phyloP scores from a whole-genome alignment of 257 asterid species.

The Paulownia fortunei region DNA sequence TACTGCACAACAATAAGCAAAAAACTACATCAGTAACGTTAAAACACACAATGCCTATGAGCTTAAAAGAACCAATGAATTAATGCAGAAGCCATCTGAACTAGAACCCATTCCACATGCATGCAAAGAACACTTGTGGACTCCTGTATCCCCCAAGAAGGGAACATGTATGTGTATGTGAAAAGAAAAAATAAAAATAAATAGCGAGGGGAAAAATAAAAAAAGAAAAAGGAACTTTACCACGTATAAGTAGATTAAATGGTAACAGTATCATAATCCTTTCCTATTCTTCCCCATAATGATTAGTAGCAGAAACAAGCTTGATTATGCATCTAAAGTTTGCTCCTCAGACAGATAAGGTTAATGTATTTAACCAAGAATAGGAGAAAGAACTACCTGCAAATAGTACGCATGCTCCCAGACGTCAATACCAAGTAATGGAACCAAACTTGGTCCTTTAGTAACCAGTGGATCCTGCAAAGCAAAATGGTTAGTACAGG shows the following conservation, averaged over 20 bases:
- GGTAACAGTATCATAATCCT: neutral
- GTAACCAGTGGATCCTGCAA: constrained; percentile 81
- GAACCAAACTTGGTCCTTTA: constrained; percentile 70
- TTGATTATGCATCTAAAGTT: neutral
- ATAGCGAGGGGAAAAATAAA: too few species aligned
- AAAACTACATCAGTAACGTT: neutral
- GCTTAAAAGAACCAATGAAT: neutral
- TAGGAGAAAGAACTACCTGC: constrained; percentile 51
- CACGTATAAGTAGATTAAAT: too few species aligned
- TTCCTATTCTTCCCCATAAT: neutral
- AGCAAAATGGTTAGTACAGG: neutral
- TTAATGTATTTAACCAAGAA: neutral
- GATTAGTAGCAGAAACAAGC: neutral
- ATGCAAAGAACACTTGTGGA: too few species aligned
- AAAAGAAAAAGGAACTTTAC: neutral
- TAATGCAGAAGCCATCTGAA: neutral
- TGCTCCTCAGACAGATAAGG: constrained; percentile 4
- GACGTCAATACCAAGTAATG: constrained; percentile 78
- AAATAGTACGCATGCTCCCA: constrained; percentile 93
- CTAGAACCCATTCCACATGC: too few species aligned
- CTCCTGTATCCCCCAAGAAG: too few species aligned
- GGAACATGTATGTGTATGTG: too few species aligned
- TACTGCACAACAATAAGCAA: constrained; percentile 52
- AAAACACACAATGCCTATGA: neutral
- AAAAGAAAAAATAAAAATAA: too few species aligned